Base-by-base conservation (phyloP, 495 filamentous ascomycete species). In the Pyrenopolyporus hunteri region DNA sequence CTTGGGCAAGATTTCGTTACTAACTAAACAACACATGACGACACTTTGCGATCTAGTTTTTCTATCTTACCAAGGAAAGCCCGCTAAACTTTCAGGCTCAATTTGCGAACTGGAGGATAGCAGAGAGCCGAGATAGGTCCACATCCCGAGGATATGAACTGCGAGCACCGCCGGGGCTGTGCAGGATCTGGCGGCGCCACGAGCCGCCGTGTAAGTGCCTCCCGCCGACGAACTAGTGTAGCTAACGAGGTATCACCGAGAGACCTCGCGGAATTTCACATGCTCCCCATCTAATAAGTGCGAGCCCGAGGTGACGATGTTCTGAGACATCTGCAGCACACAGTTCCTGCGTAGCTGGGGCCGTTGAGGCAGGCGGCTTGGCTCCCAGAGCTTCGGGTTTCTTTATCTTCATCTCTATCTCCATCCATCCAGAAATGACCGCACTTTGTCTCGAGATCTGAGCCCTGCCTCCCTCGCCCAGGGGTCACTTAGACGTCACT, bases 271-370 rank as follows among this genome's bases (percentile, higher is more conserved):
- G 31, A 20, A 11, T 23, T 42, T 47, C 45, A 36, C 32, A 44
- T 44, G 31, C 36, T n/a, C 33, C 36, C 42, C 26, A 13, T 23
- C 36, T 17, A n/a, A 23, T 16, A 43, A 50, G 20, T 6, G 16
- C 11, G n/a, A n/a, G 29, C 9, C 20, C 29, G 44, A n/a, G 6
- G 43, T 47, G 16, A 20, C 16, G 33, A 42, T 5, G 50, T 28
- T 50, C 35, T n/a, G 26, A 64, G 49, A 58, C 53, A 54, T 26
- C 29, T 49, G 13, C n/a, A 42, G 31, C 39, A 48, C 2, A 17
- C 7, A 14, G 9, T 57, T 13, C 19, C 16, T 25, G 39, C 13
- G 22, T 28, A 5, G 26, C 16, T 4, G 8, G 19, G n/a, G n/a
- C n/a, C n/a, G n/a, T n/a, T n/a, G n/a, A n/a, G n/a, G n/a, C n/a